Evolutionary conservation across 2,329 filamentous ascomycete species (phyloP), one percentile per base, ranked within the genome.

Genomic region (Paraphaeosphaeria sporulosa): DNA sequence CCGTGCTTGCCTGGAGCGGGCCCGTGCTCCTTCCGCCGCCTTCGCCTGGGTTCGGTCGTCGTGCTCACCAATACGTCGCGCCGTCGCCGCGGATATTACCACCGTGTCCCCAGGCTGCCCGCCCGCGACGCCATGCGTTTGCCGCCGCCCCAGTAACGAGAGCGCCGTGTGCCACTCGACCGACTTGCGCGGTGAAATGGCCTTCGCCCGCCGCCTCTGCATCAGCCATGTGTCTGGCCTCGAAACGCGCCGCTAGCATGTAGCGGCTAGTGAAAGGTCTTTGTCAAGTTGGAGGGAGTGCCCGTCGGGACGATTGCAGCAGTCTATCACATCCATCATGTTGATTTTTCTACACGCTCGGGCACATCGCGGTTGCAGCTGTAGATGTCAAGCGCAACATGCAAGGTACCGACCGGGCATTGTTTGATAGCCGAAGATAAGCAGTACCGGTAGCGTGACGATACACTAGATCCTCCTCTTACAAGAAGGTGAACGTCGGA

Each of bases 1-100:
- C 30, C 48, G n/a, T 25, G 48, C 48, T 32, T 51, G 48, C 65
- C 59, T 60, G 61, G 58, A 63, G 57, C 64, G 43, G 42, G 64
- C 60, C 61, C 62, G 64, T 61, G 51, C 60, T 59, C 62, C 52
- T 60, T 59, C 54, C 54, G 55, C 59, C 67, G 67, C 65, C 64
- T 44, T 44, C 42, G 42, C 19, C 57, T 64, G 48, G 60, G 61
- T 49, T 47, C 44, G 44, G 44, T 30, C 44, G 32, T 58, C 60
- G 51, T 62, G 65, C 64, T 68, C 66, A 67, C 66, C 55, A 68
- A 68, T 61, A 42, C 23, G 34, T 58, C 55, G 38, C 59, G 36
- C 36, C 36, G 36, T 38, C 10, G 15, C 52, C 57, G 48, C 57
- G 62, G 36, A 43, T 43, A 55, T 47, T 57, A 62, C 66, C 59